Base-by-base conservation (phyloP, 2,329 filamentous ascomycete species). In the Colletotrichum melonis region DNA sequence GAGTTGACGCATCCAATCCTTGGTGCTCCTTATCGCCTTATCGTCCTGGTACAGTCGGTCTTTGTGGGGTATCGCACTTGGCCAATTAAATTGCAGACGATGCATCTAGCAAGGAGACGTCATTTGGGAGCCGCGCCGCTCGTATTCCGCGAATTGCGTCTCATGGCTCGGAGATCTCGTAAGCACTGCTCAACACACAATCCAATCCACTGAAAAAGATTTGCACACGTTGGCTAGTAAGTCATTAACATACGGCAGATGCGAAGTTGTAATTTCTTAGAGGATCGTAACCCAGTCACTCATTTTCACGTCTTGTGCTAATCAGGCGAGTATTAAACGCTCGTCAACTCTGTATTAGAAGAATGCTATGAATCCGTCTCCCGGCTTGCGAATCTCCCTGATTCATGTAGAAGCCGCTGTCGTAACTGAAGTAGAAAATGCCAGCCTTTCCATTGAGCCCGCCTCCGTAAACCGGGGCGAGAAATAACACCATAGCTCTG, bases 11-110 rank as follows among this genome's bases (percentile, higher is more conserved):
- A 35, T 30, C 54, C 38, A 59, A 55, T 64, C 64, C 66, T 63
- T 42, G 67, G 24, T 49, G 54, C 16, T 9, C 26, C 67, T 73
- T 73, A 71, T 73, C 71, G 30, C 3, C 70, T 73, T 73, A 73
- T 73, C 67, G 63, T 57, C 11, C 62, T 63, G 68, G 57, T 63
- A 26, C 11, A 32, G 58, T 63, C 58, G 62, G 56, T 30, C 16
- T 49, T 22, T 28, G 42, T 32, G 16, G 11, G 42, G 42, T 49
- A 32, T 11, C 22, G 42, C 68, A 35, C 26, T 30, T 9, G 32
- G 55, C 72, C 68, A 74, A 72, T 72, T 57, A 68, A 30, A 19
- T 22, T 16, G 7, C 35, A 42, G 35, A 14, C n/a, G 54, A 16
- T 59, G 69, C 57, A 72, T 67, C 12, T 12, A 26, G 57, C 35